Evolutionary conservation across 495 filamentous ascomycete genomes (phyloP), one percentile per base, ranked within the genome.

Genomic region (Daldinia decipiens): DNA sequence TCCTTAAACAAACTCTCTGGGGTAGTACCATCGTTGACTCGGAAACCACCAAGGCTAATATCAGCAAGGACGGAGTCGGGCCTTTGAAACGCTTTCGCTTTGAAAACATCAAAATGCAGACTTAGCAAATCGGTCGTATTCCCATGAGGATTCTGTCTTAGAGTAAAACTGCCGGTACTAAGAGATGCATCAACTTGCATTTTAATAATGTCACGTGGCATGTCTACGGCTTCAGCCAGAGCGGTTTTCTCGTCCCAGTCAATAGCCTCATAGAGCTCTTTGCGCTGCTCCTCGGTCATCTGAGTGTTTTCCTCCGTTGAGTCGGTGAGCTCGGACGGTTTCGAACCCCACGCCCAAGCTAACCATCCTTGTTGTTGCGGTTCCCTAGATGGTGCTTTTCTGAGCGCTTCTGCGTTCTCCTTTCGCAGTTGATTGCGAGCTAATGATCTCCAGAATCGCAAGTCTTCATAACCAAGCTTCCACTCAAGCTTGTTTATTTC

Each of bases 211-310:
- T 99, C 96, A 51, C 91, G 88, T 0, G 95, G 95, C 54, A 92
- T 85, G 74, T 98, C 94, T 27, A 99, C 91, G 59, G 90, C 90
- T 68, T 95, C 94, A 0, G 92, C 83, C 34, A 99, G 85, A 3
- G 90, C 90, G 56, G 94, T 91, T 84, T 98, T 98, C 81, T 99
- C 95, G 72, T 99, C 92, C 92, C 94, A 99, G 74, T 98, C 94
- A 70, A 99, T 99, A 36, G 93, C 96, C 70, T 93, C 92, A 74
- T 99, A 99, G 8, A 99, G 87, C 82, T 98, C 95, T 77, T 98
- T 93, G 47, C 94, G 89, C 77, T 99, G 94, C 78, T 97, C 89
- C 61, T 99, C 96, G 1, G 93, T 94, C 87, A 99, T 96, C 58
- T 90, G 85, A 9, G 88, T 88, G 71, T 91, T 89, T 54, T 93